phyloP scores from a whole-genome alignment of 208 protist species.

The Tritrichomonas musculus region DNA sequence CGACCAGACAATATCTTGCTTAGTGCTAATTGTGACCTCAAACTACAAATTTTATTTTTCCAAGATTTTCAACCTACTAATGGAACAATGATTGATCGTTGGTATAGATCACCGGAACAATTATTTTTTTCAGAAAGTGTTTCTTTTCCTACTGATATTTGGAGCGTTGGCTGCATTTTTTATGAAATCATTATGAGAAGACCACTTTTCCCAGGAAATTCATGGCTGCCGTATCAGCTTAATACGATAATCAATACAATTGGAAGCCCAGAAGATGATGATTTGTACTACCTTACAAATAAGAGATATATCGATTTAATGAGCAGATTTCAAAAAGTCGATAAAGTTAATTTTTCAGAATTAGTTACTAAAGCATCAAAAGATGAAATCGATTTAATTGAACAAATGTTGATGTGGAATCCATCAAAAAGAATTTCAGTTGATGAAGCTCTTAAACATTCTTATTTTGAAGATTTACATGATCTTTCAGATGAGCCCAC shows the following conservation, averaged over 20 bases:
- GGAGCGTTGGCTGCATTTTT: conserved; percentile 96
- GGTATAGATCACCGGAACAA: conserved; percentile 97
- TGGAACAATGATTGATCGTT: conserved; percentile 69
- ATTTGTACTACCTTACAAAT: conserved; percentile 66
- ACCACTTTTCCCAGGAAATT: conserved; percentile 71
- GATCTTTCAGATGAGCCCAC: not conserved
- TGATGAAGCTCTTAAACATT: conserved; percentile 47
- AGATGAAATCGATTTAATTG: conserved; percentile 51
- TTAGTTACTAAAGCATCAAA: not conserved
- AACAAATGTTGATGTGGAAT: conserved; percentile 55
- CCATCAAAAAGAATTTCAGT: conserved; percentile 51
- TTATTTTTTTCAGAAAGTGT: conserved; percentile 54
- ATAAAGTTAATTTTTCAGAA: conserved; percentile 44
- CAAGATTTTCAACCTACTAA: conserved; percentile 51
- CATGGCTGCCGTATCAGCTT: not conserved
- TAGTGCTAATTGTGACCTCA: conserved; percentile 69
- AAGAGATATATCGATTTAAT: conserved; percentile 70
- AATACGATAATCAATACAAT: not conserved
- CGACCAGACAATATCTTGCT: conserved; percentile 70
- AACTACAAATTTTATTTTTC: conserved; percentile 66
- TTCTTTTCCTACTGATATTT: conserved; percentile 77
- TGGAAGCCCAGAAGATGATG: conserved; percentile 55
- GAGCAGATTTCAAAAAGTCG: conserved; percentile 45
- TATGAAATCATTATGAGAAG: conserved; percentile 80
- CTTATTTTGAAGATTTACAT: conserved; percentile 15